Evolutionary conservation across 495 filamentous ascomycete species (phyloP), one percentile per base, ranked within the genome.

Genomic region (Penicillium steckii): DNA sequence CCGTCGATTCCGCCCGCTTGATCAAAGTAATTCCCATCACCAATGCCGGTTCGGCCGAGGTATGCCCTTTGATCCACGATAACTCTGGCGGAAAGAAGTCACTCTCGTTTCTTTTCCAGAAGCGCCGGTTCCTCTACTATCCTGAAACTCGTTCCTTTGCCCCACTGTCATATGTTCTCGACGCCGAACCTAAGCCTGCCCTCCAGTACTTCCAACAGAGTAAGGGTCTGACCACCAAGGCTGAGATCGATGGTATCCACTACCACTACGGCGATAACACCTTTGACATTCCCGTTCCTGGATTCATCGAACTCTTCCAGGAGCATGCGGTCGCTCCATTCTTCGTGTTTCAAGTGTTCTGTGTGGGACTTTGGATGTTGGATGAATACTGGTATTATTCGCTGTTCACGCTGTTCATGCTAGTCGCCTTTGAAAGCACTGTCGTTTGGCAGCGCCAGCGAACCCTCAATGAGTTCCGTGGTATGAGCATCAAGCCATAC

Each of bases 371-470:
- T 53, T 99, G 94, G 94, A 90, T 97, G 86, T 69, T 99, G 69
- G 94, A 99, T 69, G 94, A 99, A 73, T 97, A 97, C 73, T 99
- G 94, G 94, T 99, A 99, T 74, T 99, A 97, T 69, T 99, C 94
- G 53, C 80, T 99, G 10, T 99, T 99, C 65, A 97, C 94, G 2
- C 84, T 97, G 18, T 93, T 97, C 75, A 97, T 97, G 94, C 84
- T 99, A 27, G 87, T 97, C 53, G 87, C 82, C 40, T 99, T 99
- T 65, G 94, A 99, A 76, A 96, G 92, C 69, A 99, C 94, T 7
- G 94, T 99, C 15, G 94, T 99, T 9, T 99, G 94, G 94, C 94
- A 99, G 75, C 85, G 94, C 52, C 94, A 99, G 78, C 82, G 92
- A 50, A 97, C 94, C n/a, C 68, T 99, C 56, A 93, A 79, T 61